A percentile compares a stretch with the other conserved stretches of the same genome.
phyloP scores from a whole-genome alignment of 176 grass and related monocot species.

The Aegilops speltoides region DNA sequence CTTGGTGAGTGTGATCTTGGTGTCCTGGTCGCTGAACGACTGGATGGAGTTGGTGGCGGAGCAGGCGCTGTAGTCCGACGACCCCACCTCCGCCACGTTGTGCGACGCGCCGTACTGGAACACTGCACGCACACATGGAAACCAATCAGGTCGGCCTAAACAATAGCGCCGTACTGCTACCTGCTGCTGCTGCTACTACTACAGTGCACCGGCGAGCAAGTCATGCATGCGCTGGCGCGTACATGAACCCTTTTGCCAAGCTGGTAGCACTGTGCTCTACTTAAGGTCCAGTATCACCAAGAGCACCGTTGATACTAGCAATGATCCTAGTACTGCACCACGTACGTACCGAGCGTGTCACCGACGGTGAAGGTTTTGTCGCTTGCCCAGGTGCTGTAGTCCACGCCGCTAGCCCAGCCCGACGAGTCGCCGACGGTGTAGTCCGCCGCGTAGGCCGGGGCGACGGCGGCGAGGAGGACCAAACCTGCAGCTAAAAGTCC shows the following conservation, averaged over 20 bases:
- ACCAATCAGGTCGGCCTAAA: neutral
- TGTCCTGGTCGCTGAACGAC: slow-evolving; percentile 85
- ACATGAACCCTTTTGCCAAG: neutral
- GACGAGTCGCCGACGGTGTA: slow-evolving; percentile 73
- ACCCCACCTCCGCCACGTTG: slow-evolving; percentile 67
- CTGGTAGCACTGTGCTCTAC: neutral
- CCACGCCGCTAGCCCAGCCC: slow-evolving; percentile 67
- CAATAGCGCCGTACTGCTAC: too few species aligned
- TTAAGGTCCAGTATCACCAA: neutral
- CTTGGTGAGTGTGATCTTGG: slow-evolving; percentile 67
- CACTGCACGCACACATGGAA: slow-evolving; percentile 38
- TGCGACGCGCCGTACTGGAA: slow-evolving; percentile 72
- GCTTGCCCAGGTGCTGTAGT: slow-evolving; percentile 67
- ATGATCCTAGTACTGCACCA: neutral
- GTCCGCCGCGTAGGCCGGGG: slow-evolving; percentile 54
- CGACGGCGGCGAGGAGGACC: slow-evolving; percentile 30
- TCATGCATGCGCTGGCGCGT: neutral
- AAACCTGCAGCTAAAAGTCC: slow-evolving; percentile 27
- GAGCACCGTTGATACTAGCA: neutral
- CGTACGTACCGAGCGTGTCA: slow-evolving; percentile 67
- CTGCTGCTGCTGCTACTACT: neutral
- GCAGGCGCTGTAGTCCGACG: slow-evolving; percentile 74
- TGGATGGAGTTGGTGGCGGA: slow-evolving; percentile 69
- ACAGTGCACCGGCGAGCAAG: neutral
- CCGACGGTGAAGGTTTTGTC: slow-evolving; percentile 66